Conservation (phyloP, 2,329 filamentous ascomycete species). For the Neonectria hederae region DNA sequence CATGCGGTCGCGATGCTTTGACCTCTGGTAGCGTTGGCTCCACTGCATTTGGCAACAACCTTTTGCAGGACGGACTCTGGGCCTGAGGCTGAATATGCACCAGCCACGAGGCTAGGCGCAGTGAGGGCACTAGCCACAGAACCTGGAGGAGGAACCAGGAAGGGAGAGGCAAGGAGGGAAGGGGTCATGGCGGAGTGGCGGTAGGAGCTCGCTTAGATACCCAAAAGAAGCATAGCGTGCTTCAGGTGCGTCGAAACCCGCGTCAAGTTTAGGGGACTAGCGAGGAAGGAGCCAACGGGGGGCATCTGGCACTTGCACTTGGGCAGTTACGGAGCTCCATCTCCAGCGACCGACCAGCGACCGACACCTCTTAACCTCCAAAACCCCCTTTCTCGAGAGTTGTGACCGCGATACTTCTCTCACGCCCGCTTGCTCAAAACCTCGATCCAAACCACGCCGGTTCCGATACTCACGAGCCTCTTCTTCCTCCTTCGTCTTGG, state of each 20-base stretch:
- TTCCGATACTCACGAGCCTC: neutral
- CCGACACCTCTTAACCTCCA: constrained; percentile 36
- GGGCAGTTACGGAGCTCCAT: constrained; percentile 38
- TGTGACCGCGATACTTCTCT: constrained; percentile 19
- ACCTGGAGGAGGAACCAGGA: neutral
- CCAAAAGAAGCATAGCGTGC: constrained; percentile 37
- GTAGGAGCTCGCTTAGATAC: constrained; percentile 24
- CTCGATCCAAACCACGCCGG: neutral
- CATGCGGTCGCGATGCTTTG: constrained; percentile 25
- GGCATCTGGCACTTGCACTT: constrained; percentile 27
- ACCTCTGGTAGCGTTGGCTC: neutral
- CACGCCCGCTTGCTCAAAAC: constrained; percentile 28
- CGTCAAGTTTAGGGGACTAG: constrained; percentile 29
- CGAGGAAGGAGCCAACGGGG: constrained; percentile 27
- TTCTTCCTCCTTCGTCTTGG: neutral
- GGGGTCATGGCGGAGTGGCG: constrained; percentile 28
- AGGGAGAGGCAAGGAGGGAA: constrained; percentile 25
- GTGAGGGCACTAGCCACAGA: constrained; percentile 22
- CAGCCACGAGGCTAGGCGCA: constrained; percentile 16
- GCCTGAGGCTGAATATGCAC: constrained; percentile 31
- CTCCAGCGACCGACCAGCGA: constrained; percentile 30
- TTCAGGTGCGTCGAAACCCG: constrained; percentile 39
- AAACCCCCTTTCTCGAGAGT: constrained; percentile 42
- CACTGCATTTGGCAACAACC: constrained; percentile 6
- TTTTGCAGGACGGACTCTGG: constrained; percentile 3